Conservation (phyloP, 2,329 filamentous ascomycete genomes). For the Gaeumannomyces tritici region DNA sequence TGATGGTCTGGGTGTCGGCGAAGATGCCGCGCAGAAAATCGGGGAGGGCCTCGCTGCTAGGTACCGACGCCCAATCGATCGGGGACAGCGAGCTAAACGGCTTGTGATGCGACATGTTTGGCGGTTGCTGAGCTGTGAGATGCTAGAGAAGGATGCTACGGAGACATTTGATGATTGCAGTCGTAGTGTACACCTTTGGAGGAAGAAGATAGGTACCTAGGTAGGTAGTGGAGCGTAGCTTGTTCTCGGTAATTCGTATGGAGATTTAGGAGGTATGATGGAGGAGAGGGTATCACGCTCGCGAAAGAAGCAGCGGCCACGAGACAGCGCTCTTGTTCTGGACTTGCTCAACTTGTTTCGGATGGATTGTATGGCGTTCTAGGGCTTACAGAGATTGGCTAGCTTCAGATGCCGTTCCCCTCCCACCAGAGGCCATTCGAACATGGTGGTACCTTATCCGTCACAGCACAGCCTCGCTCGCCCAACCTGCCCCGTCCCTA, state of each 20-base stretch:
- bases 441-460: too few species aligned
- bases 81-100: slow-evolving; percentile 44
- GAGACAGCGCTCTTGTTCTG: neutral
- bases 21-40: slow-evolving; percentile 9
- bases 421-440: too few species aligned
- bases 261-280: neutral
- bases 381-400: too few species aligned
- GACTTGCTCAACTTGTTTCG: neutral
- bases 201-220: too few species aligned
- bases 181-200: neutral
- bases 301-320: neutral
- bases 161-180: neutral
- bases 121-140: neutral
- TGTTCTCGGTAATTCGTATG: neutral
- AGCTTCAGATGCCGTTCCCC: too few species aligned
- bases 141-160: neutral
- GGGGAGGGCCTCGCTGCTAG: slow-evolving; percentile 4
- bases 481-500: too few species aligned
- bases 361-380: too few species aligned
- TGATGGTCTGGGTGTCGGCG: slow-evolving; percentile 8
- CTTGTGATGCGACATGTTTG: slow-evolving; percentile 14
- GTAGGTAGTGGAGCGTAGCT: neutral
- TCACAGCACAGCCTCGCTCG: too few species aligned
- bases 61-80: slow-evolving; percentile 32
- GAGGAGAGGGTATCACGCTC: neutral